phyloP scores from a whole-genome alignment of 1,284 basidiomycete species.

The Microstroma glucosiphilum region DNA sequence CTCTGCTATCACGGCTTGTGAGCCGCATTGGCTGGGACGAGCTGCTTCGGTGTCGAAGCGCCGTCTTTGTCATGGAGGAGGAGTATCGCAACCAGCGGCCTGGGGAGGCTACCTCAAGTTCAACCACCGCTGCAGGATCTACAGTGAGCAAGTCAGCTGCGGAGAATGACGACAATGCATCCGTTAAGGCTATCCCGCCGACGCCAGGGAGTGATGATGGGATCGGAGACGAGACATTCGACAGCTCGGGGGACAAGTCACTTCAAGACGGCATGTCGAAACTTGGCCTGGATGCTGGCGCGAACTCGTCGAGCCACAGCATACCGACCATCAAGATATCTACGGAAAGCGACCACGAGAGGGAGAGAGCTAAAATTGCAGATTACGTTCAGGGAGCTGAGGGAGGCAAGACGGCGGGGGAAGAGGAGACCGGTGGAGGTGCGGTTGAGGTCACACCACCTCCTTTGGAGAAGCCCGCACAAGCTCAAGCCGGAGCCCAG shows the following conservation, averaged over 20 bases:
- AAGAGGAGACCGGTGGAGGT: slow-evolving; percentile 8
- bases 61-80: slow-evolving; percentile 99
- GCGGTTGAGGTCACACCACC: slow-evolving; percentile 36
- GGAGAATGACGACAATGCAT: slow-evolving; percentile 8
- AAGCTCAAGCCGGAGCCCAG: slow-evolving; percentile 41
- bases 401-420: neutral
- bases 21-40: slow-evolving; percentile 98
- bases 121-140: neutral
- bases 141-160: too few species aligned
- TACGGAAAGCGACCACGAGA: slow-evolving; percentile 65
- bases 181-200: slow-evolving; percentile 7
- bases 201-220: slow-evolving; percentile 18
- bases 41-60: slow-evolving; percentile 82
- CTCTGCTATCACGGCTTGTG: slow-evolving; percentile 79
- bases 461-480: slow-evolving; percentile 52
- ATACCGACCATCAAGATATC: slow-evolving; percentile 88
- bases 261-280: slow-evolving; percentile 13
- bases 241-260: neutral
- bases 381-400: slow-evolving; percentile 26
- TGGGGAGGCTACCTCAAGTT: slow-evolving; percentile 6
- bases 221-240: slow-evolving; percentile 12
- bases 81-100: slow-evolving; percentile 70
- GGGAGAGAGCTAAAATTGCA: slow-evolving; percentile 53
- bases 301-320: slow-evolving; percentile 38
- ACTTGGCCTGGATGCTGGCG: slow-evolving; percentile 29